Evolutionary conservation across 2,329 filamentous ascomycete genomes (phyloP).

Genomic region (Fusarium pininemorale): DNA sequence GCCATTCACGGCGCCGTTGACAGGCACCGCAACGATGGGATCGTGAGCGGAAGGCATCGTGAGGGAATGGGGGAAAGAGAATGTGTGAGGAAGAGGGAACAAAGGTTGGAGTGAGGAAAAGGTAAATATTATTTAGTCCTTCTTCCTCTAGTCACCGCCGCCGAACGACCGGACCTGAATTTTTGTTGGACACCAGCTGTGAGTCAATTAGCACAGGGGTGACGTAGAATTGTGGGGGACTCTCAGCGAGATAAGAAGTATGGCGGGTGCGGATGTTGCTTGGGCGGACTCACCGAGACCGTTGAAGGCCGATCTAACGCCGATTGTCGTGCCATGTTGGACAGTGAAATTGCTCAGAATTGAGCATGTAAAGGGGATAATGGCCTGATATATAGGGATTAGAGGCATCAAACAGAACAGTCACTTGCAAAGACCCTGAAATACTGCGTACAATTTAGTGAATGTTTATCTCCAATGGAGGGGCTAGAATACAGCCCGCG

Average conservation of each 20-base stretch:
- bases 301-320: constrained; percentile 15
- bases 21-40: constrained; percentile 21
- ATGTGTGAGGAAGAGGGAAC: neutral
- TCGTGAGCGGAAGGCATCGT: constrained; percentile 42
- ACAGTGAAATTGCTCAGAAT: neutral
- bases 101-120: constrained; percentile 4
- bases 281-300: constrained; percentile 27
- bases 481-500: constrained; percentile 7
- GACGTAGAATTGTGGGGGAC: constrained; percentile 6
- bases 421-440: neutral
- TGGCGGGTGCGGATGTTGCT: constrained; percentile 25
- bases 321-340: constrained; percentile 20
- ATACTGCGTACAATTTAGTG: neutral
- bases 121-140: neutral
- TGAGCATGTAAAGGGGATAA: neutral
- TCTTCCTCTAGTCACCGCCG: constrained; percentile 37
- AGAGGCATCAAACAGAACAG: neutral
- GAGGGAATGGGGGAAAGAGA: neutral
- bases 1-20: constrained; percentile 44
- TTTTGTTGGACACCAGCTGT: constrained; percentile 37
- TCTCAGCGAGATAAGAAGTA: constrained; percentile 11
- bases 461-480: constrained; percentile 3
- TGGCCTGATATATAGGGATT: constrained; percentile 1
- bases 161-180: constrained; percentile 43
- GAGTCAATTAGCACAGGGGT: constrained; percentile 33